These are phyloP conservation scores for Wickerhamiella azyma DNA, from an alignment of 805 yeast species.

Conservation along the genomic window DNA sequence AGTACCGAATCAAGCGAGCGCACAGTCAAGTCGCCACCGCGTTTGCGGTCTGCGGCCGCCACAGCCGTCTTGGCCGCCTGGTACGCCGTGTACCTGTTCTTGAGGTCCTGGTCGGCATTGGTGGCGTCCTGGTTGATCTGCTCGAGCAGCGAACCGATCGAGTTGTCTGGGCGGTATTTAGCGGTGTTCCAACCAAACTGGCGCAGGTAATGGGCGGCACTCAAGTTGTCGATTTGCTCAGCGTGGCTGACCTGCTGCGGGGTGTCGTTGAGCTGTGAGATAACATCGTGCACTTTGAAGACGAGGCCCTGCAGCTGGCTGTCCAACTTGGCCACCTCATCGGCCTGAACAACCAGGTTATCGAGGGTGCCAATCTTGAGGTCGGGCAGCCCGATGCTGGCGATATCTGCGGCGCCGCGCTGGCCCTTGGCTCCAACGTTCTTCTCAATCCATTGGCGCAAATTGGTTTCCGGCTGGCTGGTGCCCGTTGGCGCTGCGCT, in stretches of 20 bases:
- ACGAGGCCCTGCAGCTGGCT: conserved; percentile 58
- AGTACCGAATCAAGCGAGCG: conserved; percentile 84
- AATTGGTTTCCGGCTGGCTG: conserved; percentile 28
- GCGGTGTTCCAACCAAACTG: conserved; percentile 77
- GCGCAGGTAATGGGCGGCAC: conserved; percentile 53
- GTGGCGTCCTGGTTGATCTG: conserved; percentile 62
- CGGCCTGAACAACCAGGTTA: conserved; percentile 77
- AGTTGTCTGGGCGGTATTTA: conserved; percentile 72
- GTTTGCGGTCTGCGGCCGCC: conserved; percentile 81
- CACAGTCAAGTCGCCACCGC: conserved; percentile 84
- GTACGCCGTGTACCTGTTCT: conserved; percentile 59
- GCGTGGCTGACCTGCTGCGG: conserved; percentile 33
- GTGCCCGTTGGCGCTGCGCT: conserved; percentile 27
- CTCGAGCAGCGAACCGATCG: conserved; percentile 62
- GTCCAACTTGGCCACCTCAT: conserved; percentile 74
- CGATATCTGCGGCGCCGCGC: conserved; percentile 28
- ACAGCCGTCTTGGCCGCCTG: conserved; percentile 72
- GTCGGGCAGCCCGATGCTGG: conserved; percentile 52
- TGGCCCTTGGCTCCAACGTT: conserved; percentile 22
- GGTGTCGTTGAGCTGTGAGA: conserved; percentile 36
- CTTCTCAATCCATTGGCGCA: conserved; percentile 24
- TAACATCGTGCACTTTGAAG: conserved; percentile 61
- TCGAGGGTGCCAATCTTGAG: conserved; percentile 94
- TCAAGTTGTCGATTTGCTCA: conserved; percentile 38
- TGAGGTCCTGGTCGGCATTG: conserved; percentile 73